Evolutionary conservation across 2,329 filamentous ascomycete genomes (phyloP), one percentile per base, ranked within the genome.

Genomic region (Curvularia sp.): DNA sequence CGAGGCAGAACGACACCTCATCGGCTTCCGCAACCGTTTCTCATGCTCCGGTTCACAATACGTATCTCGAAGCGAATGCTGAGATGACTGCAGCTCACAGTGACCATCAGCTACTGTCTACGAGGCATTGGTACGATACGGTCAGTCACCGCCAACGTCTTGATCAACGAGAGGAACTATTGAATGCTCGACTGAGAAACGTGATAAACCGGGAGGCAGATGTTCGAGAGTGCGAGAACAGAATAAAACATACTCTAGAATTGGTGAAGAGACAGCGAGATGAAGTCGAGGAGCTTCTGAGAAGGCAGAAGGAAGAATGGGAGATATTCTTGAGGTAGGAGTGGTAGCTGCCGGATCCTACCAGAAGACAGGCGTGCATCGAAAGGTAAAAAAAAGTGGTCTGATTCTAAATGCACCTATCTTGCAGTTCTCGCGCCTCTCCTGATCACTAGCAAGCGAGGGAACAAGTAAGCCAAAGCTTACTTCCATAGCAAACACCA

Each of bases 301-400:
- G 7, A 47, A 60, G 57, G 41, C 58, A 65, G 9, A 35, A 31
- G 9, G 18, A 42, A 12, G 56, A 59, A 26, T 30, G 54, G 48
- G 49, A 49, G 2, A 15, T 18, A 5, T 1, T 54, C 15, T 4
- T 46, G 33, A 8, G 26, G 26, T 12, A 43, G 22, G 24, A 26
- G 12, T 41, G 22, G 26, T 44, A 5, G n/a, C 12, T 9, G 44
- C 13, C 6, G 13, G 13, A n/a, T 35, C 33, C 15, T 38, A 22
- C 12, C 26, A 26, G 22, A 24, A 43, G 22, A 7, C 35, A 43
- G 26, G 41, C 12, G 22, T 43, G 22, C 22, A 15, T 13, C 18
- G 26, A n/a, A 47, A 20, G 44, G 4, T 13, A 12, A 15, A 12
- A 18, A 30, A 18, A n/a, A 6, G 15, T 15, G 35, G 35, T n/a